A percentile compares a stretch with the other conserved stretches of the same genome.
Evolutionary conservation across 192 early-diverging fungal species (phyloP).

Genomic region (Backusella parvicylindrica): DNA sequence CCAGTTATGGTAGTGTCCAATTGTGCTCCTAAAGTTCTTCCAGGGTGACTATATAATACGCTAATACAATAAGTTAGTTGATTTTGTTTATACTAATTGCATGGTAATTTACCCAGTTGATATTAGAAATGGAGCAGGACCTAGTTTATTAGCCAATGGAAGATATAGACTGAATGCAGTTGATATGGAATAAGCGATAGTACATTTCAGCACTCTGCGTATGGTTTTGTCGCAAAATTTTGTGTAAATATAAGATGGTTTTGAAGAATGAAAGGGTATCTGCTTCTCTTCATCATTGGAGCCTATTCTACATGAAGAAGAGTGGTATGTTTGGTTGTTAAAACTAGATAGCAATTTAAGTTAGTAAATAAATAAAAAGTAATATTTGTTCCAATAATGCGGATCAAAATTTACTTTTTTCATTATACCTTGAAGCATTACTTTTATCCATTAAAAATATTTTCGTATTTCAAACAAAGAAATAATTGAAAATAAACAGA

Average conservation of each 20-base stretch:
- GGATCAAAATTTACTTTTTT: neutral
- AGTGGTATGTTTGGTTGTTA: neutral
- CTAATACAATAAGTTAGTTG: neutral
- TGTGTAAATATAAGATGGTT: conserved; percentile 19
- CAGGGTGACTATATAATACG: conserved; percentile 41
- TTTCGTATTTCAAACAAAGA: neutral
- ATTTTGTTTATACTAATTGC: neutral
- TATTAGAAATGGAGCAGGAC: conserved; percentile 35
- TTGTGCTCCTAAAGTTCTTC: conserved; percentile 46
- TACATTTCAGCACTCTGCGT: conserved; percentile 39
- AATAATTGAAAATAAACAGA: neutral
- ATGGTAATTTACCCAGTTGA: conserved; percentile 16
- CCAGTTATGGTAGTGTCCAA: conserved; percentile 45
- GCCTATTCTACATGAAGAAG: neutral
- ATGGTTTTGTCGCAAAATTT: conserved; percentile 34
- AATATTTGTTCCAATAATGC: neutral
- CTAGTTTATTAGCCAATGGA: conserved; percentile 18
- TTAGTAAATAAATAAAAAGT: neutral
- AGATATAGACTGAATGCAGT: conserved; percentile 33
- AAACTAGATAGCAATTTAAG: neutral
- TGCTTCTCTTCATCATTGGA: neutral
- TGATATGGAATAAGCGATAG: conserved; percentile 33
- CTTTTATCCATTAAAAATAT: neutral
- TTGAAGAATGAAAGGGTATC: neutral
- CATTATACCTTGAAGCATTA: neutral